Evolutionary conservation across 73 alveolate genomes (phyloP).

Genomic region (Paramecium bursaria): DNA sequence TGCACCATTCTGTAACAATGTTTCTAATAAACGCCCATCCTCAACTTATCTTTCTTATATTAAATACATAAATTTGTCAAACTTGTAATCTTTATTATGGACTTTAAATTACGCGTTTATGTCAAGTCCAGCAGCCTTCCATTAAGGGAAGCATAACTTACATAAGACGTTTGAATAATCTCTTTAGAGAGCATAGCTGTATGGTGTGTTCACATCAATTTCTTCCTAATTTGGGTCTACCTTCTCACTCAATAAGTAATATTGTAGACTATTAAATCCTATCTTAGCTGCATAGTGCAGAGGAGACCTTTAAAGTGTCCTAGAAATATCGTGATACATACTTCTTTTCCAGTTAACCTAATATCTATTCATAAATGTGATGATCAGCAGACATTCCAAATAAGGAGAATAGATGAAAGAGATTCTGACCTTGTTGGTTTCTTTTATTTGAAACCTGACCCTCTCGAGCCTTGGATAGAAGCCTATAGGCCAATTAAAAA

Average conservation of each 20-base stretch:
- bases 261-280: constrained; percentile 2
- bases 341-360: constrained; percentile 69
- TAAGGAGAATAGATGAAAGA: constrained; percentile 78
- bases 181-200: constrained; percentile 48
- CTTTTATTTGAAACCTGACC: constrained; percentile 60
- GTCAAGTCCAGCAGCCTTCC: background rate
- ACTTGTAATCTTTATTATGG: background rate
- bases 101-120: constrained; percentile 22
- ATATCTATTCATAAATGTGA: constrained; percentile 30
- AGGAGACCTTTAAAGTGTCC: constrained; percentile 75
- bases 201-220: constrained; percentile 46
- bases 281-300: constrained; percentile 78
- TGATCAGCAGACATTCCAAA: constrained; percentile 51
- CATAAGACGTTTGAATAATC: background rate
- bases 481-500: constrained; percentile 76
- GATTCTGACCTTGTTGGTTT: constrained; percentile 73
- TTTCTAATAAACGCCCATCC: background rate
- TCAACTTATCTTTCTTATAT: background rate
- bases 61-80: background rate
- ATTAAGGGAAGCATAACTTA: background rate
- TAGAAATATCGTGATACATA: too few species aligned
- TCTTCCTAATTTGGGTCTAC: constrained; percentile 53
- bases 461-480: constrained; percentile 73
- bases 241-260: constrained; percentile 54
- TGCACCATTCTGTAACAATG: constrained; percentile 52